phyloP scores from a whole-genome alignment of 768 basidiomycete genomes.

The Podaxis sp. region DNA sequence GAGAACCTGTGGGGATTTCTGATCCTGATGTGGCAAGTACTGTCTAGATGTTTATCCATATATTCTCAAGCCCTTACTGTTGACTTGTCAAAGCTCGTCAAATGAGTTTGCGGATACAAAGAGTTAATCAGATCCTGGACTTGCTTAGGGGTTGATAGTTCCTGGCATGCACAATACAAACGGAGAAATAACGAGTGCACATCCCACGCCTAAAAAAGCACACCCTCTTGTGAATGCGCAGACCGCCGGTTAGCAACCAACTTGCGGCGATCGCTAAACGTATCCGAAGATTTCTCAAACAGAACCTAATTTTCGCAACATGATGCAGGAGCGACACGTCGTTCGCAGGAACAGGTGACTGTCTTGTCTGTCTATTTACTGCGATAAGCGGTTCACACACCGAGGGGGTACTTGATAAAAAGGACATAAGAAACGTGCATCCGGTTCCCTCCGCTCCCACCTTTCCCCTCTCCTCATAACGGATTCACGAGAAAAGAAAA shows the following conservation, averaged over 20 bases:
- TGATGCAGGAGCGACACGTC: background rate
- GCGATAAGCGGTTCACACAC: constrained; percentile 2
- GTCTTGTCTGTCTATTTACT: background rate
- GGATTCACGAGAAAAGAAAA: background rate
- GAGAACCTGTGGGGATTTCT: background rate
- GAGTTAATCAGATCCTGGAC: too few relatives aligned
- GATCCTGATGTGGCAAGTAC: background rate
- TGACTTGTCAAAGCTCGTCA: too few relatives aligned
- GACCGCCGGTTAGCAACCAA: background rate
- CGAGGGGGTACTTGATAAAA: background rate
- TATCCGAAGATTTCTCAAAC: background rate
- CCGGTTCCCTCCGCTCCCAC: background rate
- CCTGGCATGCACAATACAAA: background rate
- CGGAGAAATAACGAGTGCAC: background rate
- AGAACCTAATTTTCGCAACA: background rate
- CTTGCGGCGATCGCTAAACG: background rate
- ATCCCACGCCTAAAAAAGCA: background rate
- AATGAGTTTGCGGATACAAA: too few relatives aligned
- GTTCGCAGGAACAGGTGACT: background rate
- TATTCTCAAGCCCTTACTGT: too few relatives aligned
- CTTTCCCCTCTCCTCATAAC: background rate
- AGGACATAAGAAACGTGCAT: background rate
- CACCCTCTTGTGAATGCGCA: background rate
- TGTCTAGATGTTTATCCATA: background rate
- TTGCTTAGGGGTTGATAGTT: too few relatives aligned